A percentile compares a stretch with the other conserved stretches of the same genome.
These are phyloP conservation scores for Populus simonii DNA, from an alignment of 345 rosid species.

Conservation along the genomic window DNA sequence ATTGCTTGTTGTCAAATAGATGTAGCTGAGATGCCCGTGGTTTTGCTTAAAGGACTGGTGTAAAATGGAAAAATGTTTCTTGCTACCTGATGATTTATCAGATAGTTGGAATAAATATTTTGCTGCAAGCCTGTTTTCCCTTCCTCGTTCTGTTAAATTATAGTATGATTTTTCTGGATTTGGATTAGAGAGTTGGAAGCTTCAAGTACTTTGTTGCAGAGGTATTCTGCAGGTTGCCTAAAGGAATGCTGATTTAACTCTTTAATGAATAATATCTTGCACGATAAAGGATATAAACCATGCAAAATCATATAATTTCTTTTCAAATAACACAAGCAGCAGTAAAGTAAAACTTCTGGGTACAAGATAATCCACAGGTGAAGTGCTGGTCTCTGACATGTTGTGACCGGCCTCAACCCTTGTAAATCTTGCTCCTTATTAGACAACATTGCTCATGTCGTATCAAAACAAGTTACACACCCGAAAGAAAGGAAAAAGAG, in stretches of 20 bases:
- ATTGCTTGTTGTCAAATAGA: too few relatives aligned
- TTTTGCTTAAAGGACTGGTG: too few relatives aligned
- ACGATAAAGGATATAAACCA: background rate
- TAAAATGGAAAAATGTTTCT: too few relatives aligned
- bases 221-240: background rate
- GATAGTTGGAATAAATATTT: background rate
- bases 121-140: background rate
- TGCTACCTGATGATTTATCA: background rate
- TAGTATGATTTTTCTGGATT: background rate
- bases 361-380: background rate
- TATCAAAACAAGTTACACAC: background rate
- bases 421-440: background rate
- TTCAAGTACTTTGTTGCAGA: too few relatives aligned
- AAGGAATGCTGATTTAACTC: background rate
- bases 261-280: background rate
- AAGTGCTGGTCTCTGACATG: background rate
- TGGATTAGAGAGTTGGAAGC: background rate
- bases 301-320: background rate
- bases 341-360: background rate
- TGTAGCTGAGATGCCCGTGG: too few relatives aligned
- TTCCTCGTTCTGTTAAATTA: background rate
- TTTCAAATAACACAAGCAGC: background rate
- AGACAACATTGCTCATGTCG: background rate
- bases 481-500: background rate
- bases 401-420: background rate